Evolutionary conservation across 345 rosid genomes (phyloP).

Genomic region (Rhodamnia argentea): DNA sequence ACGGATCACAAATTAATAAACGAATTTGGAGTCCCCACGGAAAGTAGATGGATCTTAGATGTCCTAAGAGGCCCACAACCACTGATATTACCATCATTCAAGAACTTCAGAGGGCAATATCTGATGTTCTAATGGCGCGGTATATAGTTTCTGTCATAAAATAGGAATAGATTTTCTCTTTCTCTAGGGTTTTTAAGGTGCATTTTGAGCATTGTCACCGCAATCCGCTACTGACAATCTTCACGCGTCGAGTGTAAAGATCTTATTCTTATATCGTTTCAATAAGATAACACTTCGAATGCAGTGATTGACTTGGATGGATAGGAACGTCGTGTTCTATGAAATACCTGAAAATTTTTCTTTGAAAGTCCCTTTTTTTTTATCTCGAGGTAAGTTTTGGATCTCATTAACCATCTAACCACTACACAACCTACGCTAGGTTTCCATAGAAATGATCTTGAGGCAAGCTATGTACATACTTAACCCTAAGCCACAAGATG

Average conservation of each 20-base stretch:
- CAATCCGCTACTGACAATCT: not conserved
- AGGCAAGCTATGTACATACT: not conserved
- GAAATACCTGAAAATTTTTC: no score
- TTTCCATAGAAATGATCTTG: not conserved
- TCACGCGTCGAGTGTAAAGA: not conserved
- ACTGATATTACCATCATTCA: not conserved
- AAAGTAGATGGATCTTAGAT: not conserved
- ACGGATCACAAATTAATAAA: not conserved
- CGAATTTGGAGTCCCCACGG: not conserved
- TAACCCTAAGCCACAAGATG: conserved; percentile 1
- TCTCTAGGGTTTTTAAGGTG: not conserved
- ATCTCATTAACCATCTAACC: not conserved
- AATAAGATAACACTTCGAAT: not conserved
- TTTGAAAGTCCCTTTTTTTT: not conserved
- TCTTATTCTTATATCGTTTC: not conserved
- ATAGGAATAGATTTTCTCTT: not conserved
- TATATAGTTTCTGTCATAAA: not conserved
- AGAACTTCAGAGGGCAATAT: not conserved
- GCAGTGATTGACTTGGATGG: accelerated
- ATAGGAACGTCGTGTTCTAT: not conserved
- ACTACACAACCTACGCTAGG: not conserved
- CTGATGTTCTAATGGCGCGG: not conserved
- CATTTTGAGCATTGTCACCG: not conserved
- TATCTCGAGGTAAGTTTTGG: not conserved
- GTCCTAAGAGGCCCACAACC: not conserved